A percentile compares a stretch with the other conserved stretches of the same genome.
Evolutionary conservation across 176 grass and related monocot genomes (phyloP).

Genomic region (bread wheat (Triticum aestivum)): IWGSC_CS_RefSeq_v2.1 NC_057809.1:552476717-552477216

Average conservation of each 20-base stretch:
- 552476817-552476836: slow-evolving; percentile 94
- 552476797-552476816: slow-evolving; percentile 85
- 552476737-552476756: slow-evolving; percentile 95
- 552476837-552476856: slow-evolving; percentile 87
- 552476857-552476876: slow-evolving; percentile 86
- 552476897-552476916: slow-evolving; percentile 96
- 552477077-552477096: slow-evolving; percentile 96
- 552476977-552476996: slow-evolving; percentile 82
- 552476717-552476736: slow-evolving; percentile 86
- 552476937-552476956: slow-evolving; percentile 90
- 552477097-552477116: slow-evolving; percentile 94
- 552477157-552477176: background rate
- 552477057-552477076: slow-evolving; percentile 94
- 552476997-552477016: slow-evolving; percentile 70
- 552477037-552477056: slow-evolving; percentile 97
- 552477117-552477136: slow-evolving; percentile 85
- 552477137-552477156: background rate
- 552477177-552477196: slow-evolving; percentile 30
- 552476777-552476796: slow-evolving; percentile 82
- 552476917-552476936: slow-evolving; percentile 95
- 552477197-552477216: slow-evolving; percentile 55
- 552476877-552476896: slow-evolving; percentile 92
- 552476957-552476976: slow-evolving; percentile 74
- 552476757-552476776: slow-evolving; percentile 89
- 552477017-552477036: slow-evolving; percentile 90